Evolutionary conservation across 1,139 yeast genomes (phyloP), one percentile per base, ranked within the genome.

Genomic region (Pichia sp.): DNA sequence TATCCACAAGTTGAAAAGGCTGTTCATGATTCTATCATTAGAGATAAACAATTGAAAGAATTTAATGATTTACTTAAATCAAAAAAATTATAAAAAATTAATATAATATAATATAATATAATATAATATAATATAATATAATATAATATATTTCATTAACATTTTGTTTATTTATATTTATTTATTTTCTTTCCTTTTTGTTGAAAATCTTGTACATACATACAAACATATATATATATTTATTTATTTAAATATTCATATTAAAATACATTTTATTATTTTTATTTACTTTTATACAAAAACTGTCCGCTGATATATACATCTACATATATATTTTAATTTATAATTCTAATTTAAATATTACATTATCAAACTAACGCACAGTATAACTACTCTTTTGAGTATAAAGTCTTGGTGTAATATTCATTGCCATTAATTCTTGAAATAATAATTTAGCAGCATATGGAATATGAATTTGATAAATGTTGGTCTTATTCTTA

Each of bases 381-480:
- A 58, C 59, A 34, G 58, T 52, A 28, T 54, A 51, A 36, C 62
- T 63, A 26, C 64, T 57, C 52, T 59, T 58, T 39, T 60, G 90
- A 28, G 95, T 83, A 63, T 83, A 84, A 64, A 84, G 68, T 70
- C 95, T 80, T 51, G 94, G 94, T 29, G 92, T 79, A 55, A 92
- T 90, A 65, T 92, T 92, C 98, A 92, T 92, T 35, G 97, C 96
- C 97, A 92, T 90, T 61, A 92, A 76, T 70, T 92, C 98, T 71
- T 90, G 98, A 87, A 90, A 92, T 62, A 90, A 70, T 61, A 90
- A 75, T 69, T 90, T 90, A 45, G 97, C 97, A 41, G 98, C 98
- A 66, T 92, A 92, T 40, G 97, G 97, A 62, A 92, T 86, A 64
- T 92, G 96, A 54, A 90, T 86, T 73, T 92, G 99, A 68, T 87